Evolutionary conservation across 2,329 filamentous ascomycete species (phyloP), one percentile per base, ranked within the genome.

Genomic region (Calcarisporium arbuscula): DNA sequence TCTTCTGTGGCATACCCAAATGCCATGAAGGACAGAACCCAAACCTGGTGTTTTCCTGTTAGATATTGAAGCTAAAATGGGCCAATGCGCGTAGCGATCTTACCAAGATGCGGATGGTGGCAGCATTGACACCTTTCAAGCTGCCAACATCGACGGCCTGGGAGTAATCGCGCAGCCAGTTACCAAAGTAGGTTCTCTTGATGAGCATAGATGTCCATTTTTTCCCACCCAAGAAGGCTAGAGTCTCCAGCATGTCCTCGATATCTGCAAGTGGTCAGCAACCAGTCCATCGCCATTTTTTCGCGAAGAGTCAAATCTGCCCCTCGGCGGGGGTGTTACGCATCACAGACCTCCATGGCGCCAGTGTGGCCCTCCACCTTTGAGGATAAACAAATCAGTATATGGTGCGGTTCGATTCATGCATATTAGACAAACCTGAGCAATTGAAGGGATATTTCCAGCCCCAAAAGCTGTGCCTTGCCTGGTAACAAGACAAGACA

Each of bases 1-100:
- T 90, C 85, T 30, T 75, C 82, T 2, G 85, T 90, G n/a, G 84
- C 85, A 60, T 88, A 90, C 22, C 85, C 85, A 57, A 88, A 86
- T 23, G 79, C 77, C 60, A 90, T 70, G 58, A 90, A 90, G 1
- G 82, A 85, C 18, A 92, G 70, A 28, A 90, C 77, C 83, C 84
- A 88, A 41, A 89, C 68, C 69, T 73, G 35, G 19, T 19, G 38
- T 32, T 30, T 5, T 18, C 5, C 10, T 20, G 32, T 41, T 30
- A 48, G 26, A 11, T n/a, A n/a, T n/a, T 20, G 15, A 20, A 16
- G 9, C 18, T 8, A 7, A 15, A 18, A 28, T 18, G 19, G 17
- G 12, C 16, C 17, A 8, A 26, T n/a, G 4, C 11, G 16, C 27
- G 17, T 17, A 15, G 6, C 3, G 15, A 14, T 23, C 60, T 37